phyloP scores from a whole-genome alignment of 768 basidiomycete genomes.

The Polyporus arcularius region DNA sequence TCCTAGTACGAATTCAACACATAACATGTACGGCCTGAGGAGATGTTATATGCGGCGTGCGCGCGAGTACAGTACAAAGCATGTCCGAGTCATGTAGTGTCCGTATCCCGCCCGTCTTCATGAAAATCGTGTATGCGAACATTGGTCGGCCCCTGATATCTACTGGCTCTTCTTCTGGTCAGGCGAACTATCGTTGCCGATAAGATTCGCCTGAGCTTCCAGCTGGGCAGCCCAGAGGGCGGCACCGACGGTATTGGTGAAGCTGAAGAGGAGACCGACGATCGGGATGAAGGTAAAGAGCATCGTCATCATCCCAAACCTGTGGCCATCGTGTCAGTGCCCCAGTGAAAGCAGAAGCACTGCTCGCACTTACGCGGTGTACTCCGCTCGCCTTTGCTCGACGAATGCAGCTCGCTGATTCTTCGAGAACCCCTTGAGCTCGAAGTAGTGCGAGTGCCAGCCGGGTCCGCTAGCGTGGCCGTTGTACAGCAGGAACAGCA shows the following conservation, averaged over 20 bases:
- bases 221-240: conserved; percentile 72
- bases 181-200: conserved; percentile 13
- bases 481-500: conserved; percentile 59
- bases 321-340: conserved; percentile 11
- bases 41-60: too few relatives aligned
- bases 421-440: conserved; percentile 57
- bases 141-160: background rate
- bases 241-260: conserved; percentile 68
- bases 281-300: conserved; percentile 63
- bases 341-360: background rate
- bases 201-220: conserved; percentile 41
- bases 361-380: conserved; percentile 54
- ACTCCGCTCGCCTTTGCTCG: conserved; percentile 51
- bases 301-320: conserved; percentile 63
- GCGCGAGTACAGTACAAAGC: too few relatives aligned
- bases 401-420: conserved; percentile 47
- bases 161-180: background rate
- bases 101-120: too few relatives aligned
- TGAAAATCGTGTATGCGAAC: too few relatives aligned
- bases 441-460: conserved; percentile 69
- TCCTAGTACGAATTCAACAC: too few relatives aligned
- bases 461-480: conserved; percentile 48
- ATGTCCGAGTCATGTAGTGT: too few relatives aligned
- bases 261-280: conserved; percentile 57
- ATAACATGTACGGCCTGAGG: too few relatives aligned